Conservation (phyloP, 305 asterid genomes). For the Solanum hybrid region DNA sequence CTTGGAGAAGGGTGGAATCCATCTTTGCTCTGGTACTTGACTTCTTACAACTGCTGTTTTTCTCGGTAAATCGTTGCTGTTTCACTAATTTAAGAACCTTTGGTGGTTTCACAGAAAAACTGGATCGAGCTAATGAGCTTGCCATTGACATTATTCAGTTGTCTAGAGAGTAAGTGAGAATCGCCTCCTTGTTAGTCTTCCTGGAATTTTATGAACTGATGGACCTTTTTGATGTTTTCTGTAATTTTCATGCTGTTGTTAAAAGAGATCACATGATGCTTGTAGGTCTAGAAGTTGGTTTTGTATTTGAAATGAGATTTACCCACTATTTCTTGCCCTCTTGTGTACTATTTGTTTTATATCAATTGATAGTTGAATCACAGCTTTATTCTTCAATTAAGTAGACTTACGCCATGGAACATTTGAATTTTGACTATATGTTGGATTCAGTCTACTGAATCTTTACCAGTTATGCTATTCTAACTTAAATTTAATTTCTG, state of each 20-base stretch:
- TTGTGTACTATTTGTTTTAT: neutral
- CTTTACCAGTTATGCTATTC: neutral
- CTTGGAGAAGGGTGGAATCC: conserved; percentile 97
- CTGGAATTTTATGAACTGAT: neutral
- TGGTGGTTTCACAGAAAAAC: conserved; percentile 50
- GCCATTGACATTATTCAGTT: conserved; percentile 62
- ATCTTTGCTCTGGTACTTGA: conserved; percentile 64
- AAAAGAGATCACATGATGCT: neutral
- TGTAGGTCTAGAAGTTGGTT: neutral
- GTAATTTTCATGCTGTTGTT: neutral
- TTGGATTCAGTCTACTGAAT: neutral
- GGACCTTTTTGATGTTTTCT: neutral
- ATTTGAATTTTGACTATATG: neutral
- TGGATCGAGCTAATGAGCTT: conserved; percentile 64
- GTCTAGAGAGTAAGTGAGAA: conserved; percentile 70
- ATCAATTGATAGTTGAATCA: neutral
- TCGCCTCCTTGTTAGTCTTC: neutral
- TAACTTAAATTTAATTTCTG: neutral
- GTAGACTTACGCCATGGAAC: neutral
- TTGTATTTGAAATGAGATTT: neutral
- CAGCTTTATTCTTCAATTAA: neutral
- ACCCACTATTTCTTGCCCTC: neutral
- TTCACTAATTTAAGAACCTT: conserved; percentile 11
- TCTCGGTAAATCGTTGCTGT: neutral
- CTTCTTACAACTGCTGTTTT: conserved; percentile 13